A percentile compares a stretch with the other conserved stretches of the same genome.
Evolutionary conservation across 2,329 filamentous ascomycete genomes (phyloP).

Genomic region (Trichoderma atrobrunneum): DNA sequence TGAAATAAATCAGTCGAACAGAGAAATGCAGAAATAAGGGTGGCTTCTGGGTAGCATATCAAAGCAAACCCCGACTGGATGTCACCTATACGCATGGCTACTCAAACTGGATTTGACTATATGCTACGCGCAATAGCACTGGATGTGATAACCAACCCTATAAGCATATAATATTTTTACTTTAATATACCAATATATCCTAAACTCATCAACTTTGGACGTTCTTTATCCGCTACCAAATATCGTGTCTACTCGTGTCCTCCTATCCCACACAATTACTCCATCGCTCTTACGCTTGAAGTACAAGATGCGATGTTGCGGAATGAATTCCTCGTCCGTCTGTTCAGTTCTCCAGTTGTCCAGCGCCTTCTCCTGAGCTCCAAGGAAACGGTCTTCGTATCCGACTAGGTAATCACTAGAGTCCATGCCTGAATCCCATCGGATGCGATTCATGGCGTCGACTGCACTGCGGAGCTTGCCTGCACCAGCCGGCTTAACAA

Average conservation of each 20-base stretch:
- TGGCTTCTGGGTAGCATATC: not conserved
- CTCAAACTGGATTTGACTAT: not conserved
- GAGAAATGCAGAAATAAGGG: not conserved
- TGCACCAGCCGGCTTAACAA: slow-evolving; percentile 32
- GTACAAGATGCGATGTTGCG: slow-evolving; percentile 61
- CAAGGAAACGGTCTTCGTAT: slow-evolving; percentile 60
- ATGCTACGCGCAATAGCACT: not conserved
- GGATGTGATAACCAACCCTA: not conserved
- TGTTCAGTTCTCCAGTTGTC: slow-evolving; percentile 59
- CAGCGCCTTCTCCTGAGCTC: slow-evolving; percentile 51
- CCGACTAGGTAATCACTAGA: slow-evolving; percentile 54
- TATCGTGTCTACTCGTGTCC: slow-evolving; percentile 50
- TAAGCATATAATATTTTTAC: not conserved
- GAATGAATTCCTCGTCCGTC: slow-evolving; percentile 65
- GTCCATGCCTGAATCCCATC: slow-evolving; percentile 57
- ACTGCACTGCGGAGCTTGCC: slow-evolving; percentile 54
- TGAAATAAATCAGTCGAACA: not conserved
- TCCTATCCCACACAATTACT: slow-evolving; percentile 55
- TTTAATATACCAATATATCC: not conserved
- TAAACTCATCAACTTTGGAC: not conserved
- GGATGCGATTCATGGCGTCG: slow-evolving; percentile 58
- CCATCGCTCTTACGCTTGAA: slow-evolving; percentile 55
- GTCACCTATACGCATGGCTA: not conserved
- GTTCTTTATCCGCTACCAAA: slow-evolving; percentile 49
- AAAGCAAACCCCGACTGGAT: not conserved